Base-by-base conservation (phyloP, 2,329 filamentous ascomycete genomes). In the Neonectria magnoliae region DNA sequence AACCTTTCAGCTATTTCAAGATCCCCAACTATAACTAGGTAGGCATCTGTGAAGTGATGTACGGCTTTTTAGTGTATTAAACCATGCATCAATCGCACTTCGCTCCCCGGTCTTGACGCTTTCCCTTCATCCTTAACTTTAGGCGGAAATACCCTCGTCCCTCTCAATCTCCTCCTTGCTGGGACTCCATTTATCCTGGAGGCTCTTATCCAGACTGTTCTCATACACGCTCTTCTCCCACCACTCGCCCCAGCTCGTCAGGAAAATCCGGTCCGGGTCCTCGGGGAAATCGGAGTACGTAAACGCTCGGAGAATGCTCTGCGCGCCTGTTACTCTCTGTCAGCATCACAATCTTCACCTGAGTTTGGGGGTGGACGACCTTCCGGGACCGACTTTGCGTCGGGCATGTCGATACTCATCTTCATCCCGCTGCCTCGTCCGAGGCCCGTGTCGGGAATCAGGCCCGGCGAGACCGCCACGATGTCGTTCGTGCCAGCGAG, bases 201-300 rank as follows among this genome's bases (percentile, higher is more conserved):
- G 76, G 1, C 68, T 66, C 75, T 81, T 80, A 57, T 87, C 82
- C 3, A 85, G 73, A 1, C 76, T 76, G 59, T 77, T 74, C 13
- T 68, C 77, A 56, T 81, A 81, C 2, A 81, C 76, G 4, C 81
- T 77, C 71, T 80, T 84, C 14, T 77, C 70, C 84, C 84, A 87
- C 84, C 84, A 87, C 76, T 87, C 84, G 1, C 85, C 85, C 84
- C 84, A 86, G 68, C 84, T 86, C 0, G 84, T 86, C 50, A 87
- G 68, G 72, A 87, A 87, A 59, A 87, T 84, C 55, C 81, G 80
- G 18, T 87, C 82, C 0, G 80, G 81, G 38, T 87, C 84, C 27
- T 82, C 78, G 1, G 85, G 85, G 44, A 87, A 76, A 66, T 86
- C 83, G 18, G 78, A 76, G 3, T 79, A 72, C 0, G 77, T 80